Evolutionary conservation across 805 yeast species (phyloP).

Genomic region (Candida nanaspora): DNA sequence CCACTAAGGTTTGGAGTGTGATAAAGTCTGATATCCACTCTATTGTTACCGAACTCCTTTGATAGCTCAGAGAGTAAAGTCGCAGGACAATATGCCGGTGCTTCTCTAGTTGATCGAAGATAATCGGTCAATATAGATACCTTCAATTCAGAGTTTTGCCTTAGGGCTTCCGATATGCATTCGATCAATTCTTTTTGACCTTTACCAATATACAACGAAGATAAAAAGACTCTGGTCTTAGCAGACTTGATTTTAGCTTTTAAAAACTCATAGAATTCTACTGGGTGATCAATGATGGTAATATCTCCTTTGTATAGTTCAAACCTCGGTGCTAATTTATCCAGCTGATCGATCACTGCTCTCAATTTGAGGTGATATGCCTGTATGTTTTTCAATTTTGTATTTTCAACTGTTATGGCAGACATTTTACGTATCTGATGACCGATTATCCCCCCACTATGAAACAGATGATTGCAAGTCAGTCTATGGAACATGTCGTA

Average conservation of each 20-base stretch:
- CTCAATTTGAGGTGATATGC: slow-evolving; percentile 21
- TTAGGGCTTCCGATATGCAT: slow-evolving; percentile 54
- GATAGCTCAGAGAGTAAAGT: slow-evolving; percentile 61
- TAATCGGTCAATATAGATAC: slow-evolving; percentile 80
- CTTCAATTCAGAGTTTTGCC: slow-evolving; percentile 49
- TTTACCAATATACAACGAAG: slow-evolving; percentile 84
- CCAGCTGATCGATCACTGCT: slow-evolving; percentile 39
- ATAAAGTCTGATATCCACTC: slow-evolving; percentile 78
- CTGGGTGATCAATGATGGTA: slow-evolving; percentile 58
- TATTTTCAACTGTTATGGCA: not conserved
- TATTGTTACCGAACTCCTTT: slow-evolving; percentile 48
- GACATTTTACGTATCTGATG: not conserved
- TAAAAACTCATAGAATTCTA: slow-evolving; percentile 60
- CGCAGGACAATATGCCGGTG: slow-evolving; percentile 75
- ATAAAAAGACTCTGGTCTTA: slow-evolving; percentile 61
- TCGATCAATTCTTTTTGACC: slow-evolving; percentile 68
- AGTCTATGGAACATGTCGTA: not conserved
- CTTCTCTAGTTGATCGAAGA: slow-evolving; percentile 87
- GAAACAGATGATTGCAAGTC: not conserved
- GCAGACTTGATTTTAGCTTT: slow-evolving; percentile 59
- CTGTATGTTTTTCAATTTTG: slow-evolving; percentile 13
- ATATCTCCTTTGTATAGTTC: slow-evolving; percentile 49
- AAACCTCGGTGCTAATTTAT: slow-evolving; percentile 63
- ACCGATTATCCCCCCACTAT: not conserved
- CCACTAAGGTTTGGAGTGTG: slow-evolving; percentile 85